These are phyloP conservation scores for Opeltia flavorubescens DNA, from an alignment of 495 filamentous ascomycete genomes.

Conservation along the genomic window DNA sequence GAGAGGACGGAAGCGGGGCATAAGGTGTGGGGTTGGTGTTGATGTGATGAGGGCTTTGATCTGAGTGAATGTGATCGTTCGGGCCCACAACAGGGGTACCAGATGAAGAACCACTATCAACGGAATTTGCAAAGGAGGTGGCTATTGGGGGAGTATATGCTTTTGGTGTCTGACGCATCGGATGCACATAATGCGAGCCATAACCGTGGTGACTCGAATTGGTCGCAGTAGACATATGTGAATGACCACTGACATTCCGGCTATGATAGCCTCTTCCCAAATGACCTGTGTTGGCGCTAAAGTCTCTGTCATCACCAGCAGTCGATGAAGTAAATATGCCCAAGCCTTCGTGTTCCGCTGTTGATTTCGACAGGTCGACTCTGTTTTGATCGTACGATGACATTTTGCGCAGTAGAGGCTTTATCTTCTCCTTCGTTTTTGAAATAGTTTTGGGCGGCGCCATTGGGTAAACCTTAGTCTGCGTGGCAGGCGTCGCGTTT, in stretches of 20 bases:
- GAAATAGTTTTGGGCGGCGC: neutral
- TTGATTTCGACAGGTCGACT: slow-evolving; percentile 41
- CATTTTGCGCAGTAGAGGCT: slow-evolving; percentile 42
- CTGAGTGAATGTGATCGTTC: slow-evolving; percentile 15
- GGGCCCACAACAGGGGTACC: slow-evolving; percentile 23
- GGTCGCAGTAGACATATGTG: slow-evolving; percentile 37
- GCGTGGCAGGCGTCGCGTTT: neutral
- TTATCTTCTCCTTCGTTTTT: slow-evolving; percentile 32
- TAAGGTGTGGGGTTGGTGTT: slow-evolving; percentile 19
- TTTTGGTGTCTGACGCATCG: slow-evolving; percentile 44
- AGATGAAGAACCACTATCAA: slow-evolving; percentile 31
- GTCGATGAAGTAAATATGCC: slow-evolving; percentile 40
- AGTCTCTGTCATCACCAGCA: slow-evolving; percentile 21
- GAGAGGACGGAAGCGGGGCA: slow-evolving; percentile 24
- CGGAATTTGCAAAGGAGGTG: slow-evolving; percentile 36
- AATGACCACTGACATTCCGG: slow-evolving; percentile 42
- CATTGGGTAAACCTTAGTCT: slow-evolving; percentile 7
- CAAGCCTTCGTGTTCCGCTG: slow-evolving; percentile 40
- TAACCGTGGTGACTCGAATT: slow-evolving; percentile 34
- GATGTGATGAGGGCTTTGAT: slow-evolving; percentile 13
- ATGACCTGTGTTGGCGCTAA: slow-evolving; percentile 20
- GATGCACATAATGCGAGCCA: slow-evolving; percentile 40
- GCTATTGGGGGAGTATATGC: slow-evolving; percentile 40
- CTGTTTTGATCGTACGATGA: slow-evolving; percentile 34
- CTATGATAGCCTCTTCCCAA: slow-evolving; percentile 28